Evolutionary conservation across 805 yeast genomes (phyloP).

Genomic region (Pichia thaimueangensis): DNA sequence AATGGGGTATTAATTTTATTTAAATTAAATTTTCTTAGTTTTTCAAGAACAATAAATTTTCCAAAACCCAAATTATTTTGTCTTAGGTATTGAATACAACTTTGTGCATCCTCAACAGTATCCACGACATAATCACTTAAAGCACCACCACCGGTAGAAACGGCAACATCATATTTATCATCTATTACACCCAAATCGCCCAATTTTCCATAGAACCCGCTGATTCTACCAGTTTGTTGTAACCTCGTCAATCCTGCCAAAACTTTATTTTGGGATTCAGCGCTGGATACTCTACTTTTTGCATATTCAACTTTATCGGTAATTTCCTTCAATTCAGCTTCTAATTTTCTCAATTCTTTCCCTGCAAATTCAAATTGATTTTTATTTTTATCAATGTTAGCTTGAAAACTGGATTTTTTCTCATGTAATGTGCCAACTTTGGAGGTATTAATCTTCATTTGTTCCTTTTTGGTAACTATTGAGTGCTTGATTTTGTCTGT

Average conservation of each 20-base stretch:
- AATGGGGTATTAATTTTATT: slow-evolving; percentile 62
- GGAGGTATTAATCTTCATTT: slow-evolving; percentile 41
- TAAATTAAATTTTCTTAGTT: slow-evolving; percentile 59
- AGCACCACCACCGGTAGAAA: slow-evolving; percentile 90
- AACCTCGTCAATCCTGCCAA: slow-evolving; percentile 60
- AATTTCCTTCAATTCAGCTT: slow-evolving; percentile 41
- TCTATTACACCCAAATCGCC: slow-evolving; percentile 93
- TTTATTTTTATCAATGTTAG: slow-evolving; percentile 54
- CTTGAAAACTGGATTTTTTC: slow-evolving; percentile 42
- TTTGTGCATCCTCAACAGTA: slow-evolving; percentile 52
- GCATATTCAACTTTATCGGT: slow-evolving; percentile 69
- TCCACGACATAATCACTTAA: slow-evolving; percentile 93
- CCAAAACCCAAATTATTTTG: slow-evolving; percentile 84
- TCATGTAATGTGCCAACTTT: slow-evolving; percentile 39
- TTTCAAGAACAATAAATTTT: slow-evolving; percentile 72
- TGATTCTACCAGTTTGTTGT: slow-evolving; percentile 72
- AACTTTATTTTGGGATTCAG: slow-evolving; percentile 68
- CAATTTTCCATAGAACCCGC: slow-evolving; percentile 82
- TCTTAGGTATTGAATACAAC: slow-evolving; percentile 71
- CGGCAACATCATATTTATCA: slow-evolving; percentile 82
- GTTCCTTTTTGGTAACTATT: slow-evolving; percentile 29
- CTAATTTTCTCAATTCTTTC: slow-evolving; percentile 45
- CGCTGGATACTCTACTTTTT: slow-evolving; percentile 44
- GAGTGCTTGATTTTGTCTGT: slow-evolving; percentile 35
- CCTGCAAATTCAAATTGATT: slow-evolving; percentile 48